These are phyloP conservation scores for Isoetes engelmannii DNA, from an alignment of 83 land plant species.

Conservation along the genomic window DNA sequence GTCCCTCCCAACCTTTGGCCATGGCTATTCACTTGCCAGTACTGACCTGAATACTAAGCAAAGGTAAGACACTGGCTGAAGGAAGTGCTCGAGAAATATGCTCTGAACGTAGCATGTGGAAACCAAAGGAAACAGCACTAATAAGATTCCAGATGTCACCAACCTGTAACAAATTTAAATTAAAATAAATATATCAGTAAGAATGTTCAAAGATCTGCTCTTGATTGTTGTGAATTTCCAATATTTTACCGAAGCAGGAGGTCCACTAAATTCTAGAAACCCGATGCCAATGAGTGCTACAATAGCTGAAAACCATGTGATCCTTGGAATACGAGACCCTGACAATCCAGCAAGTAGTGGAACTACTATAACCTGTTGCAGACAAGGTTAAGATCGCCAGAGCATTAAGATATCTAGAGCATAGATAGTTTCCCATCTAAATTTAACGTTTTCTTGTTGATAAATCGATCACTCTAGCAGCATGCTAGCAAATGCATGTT, in stretches of 20 bases:
- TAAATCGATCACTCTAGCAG: no score
- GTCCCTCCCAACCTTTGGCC: no score
- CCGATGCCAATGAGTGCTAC: conserved; percentile 66
- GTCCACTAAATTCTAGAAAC: conserved; percentile 71
- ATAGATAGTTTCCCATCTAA: no score
- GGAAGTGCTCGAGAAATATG: conserved; percentile 50
- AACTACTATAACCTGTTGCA: conserved; percentile 59
- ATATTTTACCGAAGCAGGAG: conserved; percentile 58
- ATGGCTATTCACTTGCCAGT: no score
- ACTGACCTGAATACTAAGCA: conserved; percentile 66
- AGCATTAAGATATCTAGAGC: no score
- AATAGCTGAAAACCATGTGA: conserved; percentile 67
- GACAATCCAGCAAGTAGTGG: conserved; percentile 67
- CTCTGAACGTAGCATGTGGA: conserved; percentile 82
- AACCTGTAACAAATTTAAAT: conserved; percentile 29
- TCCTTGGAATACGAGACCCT: conserved; percentile 53
- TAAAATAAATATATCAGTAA: no score
- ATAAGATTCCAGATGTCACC: conserved; percentile 73
- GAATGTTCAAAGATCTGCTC: no score
- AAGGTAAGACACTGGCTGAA: conserved; percentile 40
- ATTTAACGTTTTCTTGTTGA: no score
- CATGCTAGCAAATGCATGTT: no score
- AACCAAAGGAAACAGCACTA: conserved; percentile 74
- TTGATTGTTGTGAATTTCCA: no score
- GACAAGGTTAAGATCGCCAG: no score